These are phyloP conservation scores for Penicillium aurantiogriseum DNA, from an alignment of 2,329 filamentous ascomycete genomes.

Conservation along the genomic window DNA sequence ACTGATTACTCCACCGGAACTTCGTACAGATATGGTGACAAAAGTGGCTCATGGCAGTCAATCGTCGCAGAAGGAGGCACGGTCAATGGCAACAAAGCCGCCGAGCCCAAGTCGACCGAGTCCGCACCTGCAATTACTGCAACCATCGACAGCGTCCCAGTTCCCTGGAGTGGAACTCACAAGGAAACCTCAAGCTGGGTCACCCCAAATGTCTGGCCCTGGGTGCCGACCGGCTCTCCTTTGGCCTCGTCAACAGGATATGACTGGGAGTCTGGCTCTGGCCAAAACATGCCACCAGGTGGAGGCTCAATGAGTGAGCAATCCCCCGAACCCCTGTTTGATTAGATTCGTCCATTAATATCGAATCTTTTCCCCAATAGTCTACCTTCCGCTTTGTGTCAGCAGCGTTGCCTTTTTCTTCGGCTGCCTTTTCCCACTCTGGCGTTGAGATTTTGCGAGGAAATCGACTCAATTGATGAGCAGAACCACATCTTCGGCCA, in stretches of 20 bases:
- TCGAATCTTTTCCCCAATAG: conserved; percentile 33
- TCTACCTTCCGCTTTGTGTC: conserved; percentile 55
- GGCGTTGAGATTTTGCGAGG: conserved; percentile 40
- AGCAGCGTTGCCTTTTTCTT: conserved; percentile 46
- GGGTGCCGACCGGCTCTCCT: conserved; percentile 58
- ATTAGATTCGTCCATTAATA: conserved; percentile 29
- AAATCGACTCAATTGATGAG: conserved; percentile 12
- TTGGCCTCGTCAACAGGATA: conserved; percentile 49
- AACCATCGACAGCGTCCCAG: conserved; percentile 60
- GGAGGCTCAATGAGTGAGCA: conserved; percentile 66
- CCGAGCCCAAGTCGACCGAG: conserved; percentile 41
- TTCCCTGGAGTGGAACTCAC: conserved; percentile 62
- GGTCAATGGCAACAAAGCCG: conserved; percentile 63
- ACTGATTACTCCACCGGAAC: conserved; percentile 92
- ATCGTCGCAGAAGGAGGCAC: conserved; percentile 77
- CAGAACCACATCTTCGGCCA: background rate
- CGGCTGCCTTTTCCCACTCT: conserved; percentile 48
- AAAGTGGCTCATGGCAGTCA: conserved; percentile 73
- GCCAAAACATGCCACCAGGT: conserved; percentile 74
- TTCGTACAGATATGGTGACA: conserved; percentile 78
- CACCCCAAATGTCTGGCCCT: conserved; percentile 66
- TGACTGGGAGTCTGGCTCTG: conserved; percentile 74
- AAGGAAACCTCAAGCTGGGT: conserved; percentile 47
- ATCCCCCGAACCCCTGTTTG: conserved; percentile 26
- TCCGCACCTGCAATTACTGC: conserved; percentile 63